Conservation (phyloP, 2,329 filamentous ascomycete species). For the Endoconidiophora laricicola region DNA sequence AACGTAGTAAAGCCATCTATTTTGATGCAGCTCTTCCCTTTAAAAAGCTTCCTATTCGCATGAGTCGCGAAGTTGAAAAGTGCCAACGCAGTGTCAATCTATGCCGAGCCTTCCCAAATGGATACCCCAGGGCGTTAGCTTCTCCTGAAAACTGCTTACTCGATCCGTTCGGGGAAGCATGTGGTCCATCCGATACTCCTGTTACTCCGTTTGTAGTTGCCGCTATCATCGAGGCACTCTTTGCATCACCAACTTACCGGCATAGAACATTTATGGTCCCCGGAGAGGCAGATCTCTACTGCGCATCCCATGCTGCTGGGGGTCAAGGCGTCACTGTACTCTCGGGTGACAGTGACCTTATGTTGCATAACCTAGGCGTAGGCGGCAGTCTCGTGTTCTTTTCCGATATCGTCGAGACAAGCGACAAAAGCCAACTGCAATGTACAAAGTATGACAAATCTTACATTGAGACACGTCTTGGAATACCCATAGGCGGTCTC, state of each 20-base stretch:
- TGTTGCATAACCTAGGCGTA: conserved; percentile 54
- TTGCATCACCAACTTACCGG: conserved; percentile 25
- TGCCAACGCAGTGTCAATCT: conserved; percentile 9
- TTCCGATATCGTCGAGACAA: conserved; percentile 15
- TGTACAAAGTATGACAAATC: conserved; percentile 20
- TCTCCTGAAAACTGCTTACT: conserved; percentile 8
- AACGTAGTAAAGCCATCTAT: conserved; percentile 47
- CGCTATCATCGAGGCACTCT: conserved; percentile 55
- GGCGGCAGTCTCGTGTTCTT: conserved; percentile 51
- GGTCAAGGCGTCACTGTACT: conserved; percentile 40
- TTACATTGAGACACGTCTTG: conserved; percentile 27
- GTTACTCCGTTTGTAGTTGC: conserved; percentile 50
- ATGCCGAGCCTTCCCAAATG: conserved; percentile 16
- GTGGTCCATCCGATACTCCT: conserved; percentile 18
- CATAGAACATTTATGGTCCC: conserved; percentile 44
- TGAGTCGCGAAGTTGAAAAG: conserved; percentile 28
- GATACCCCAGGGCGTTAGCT: conserved; percentile 3
- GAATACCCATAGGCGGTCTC: conserved; percentile 18
- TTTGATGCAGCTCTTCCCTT: conserved; percentile 72
- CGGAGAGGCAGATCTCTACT: conserved; percentile 73
- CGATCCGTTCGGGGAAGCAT: conserved; percentile 19
- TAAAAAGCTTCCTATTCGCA: conserved; percentile 45
- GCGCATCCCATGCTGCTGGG: conserved; percentile 44
- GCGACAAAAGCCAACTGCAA: conserved; percentile 10
- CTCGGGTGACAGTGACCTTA: conserved; percentile 75